Percentiles rank a stretch among this genome's conserved stretches.
Evolutionary conservation across 129 eudicot species (phyloP).

Genomic region (Flaveria sonorensis): DNA sequence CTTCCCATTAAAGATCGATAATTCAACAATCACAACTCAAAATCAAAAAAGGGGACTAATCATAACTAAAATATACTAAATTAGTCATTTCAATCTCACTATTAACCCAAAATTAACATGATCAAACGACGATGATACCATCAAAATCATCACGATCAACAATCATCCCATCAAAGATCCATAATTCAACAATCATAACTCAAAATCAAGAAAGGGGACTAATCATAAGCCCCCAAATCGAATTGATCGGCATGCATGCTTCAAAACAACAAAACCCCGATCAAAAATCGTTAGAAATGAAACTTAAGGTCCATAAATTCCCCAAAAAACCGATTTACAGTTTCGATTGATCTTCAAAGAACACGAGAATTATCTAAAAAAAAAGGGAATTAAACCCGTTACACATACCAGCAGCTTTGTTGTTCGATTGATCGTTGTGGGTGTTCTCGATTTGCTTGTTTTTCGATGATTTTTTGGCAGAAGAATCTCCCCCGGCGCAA

Average conservation of each 20-base stretch:
- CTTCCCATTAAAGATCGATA: slow-evolving; percentile 6
- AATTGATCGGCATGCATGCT: background rate
- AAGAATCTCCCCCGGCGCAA: slow-evolving; percentile 57
- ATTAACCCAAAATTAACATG: background rate
- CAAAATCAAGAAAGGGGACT: background rate
- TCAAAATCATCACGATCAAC: slow-evolving; percentile 18
- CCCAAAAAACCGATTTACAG: background rate
- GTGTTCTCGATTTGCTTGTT: slow-evolving; percentile 35
- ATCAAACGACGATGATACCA: no score
- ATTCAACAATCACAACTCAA: background rate
- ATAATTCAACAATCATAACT: background rate
- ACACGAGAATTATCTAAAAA: background rate
- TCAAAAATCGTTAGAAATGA: background rate
- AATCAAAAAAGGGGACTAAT: background rate
- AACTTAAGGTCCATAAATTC: background rate
- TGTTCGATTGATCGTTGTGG: slow-evolving; percentile 37
- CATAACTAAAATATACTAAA: background rate
- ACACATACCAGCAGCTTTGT: slow-evolving; percentile 39
- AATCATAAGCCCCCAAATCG: background rate
- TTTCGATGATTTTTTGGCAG: slow-evolving; percentile 39
- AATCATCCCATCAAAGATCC: background rate
- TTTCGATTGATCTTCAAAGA: background rate
- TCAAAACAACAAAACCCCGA: background rate
- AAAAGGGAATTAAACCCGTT: background rate
- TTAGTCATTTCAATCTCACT: slow-evolving; percentile 8